These are phyloP conservation scores for Lupinus albus DNA, from an alignment of 306 rosid species.

Conservation along the genomic window DNA sequence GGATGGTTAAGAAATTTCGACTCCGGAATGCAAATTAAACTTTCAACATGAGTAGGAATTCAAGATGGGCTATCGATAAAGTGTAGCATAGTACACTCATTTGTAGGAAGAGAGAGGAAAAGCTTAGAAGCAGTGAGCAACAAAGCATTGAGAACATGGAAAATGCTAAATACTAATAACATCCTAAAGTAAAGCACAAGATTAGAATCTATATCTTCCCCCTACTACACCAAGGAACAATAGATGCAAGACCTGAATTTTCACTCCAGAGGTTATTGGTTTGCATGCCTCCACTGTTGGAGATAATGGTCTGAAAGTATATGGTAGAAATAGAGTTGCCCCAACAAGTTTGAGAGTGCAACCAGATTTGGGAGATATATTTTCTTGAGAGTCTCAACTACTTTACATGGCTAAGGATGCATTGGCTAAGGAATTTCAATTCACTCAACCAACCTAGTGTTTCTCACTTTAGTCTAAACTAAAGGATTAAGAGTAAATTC, in stretches of 20 bases:
- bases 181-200: not conserved
- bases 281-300: constrained; percentile 35
- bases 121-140: not conserved
- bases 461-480: constrained; percentile 48
- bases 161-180: not conserved
- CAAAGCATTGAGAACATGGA: not conserved
- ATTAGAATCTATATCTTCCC: constrained; percentile 35
- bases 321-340: constrained; percentile 54
- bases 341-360: constrained; percentile 79
- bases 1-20: not conserved
- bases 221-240: constrained; percentile 49
- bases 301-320: constrained; percentile 47
- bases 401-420: constrained; percentile 90
- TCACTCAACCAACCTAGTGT: constrained; percentile 46
- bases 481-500: constrained; percentile 32
- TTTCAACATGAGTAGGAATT: not conserved
- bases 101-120: not conserved
- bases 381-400: constrained; percentile 52
- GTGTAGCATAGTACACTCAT: not conserved
- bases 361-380: constrained; percentile 60
- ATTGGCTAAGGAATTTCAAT: constrained; percentile 85
- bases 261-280: constrained; percentile 39
- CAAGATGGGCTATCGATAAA: not conserved
- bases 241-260: constrained; percentile 41
- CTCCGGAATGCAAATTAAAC: not conserved